Evolutionary conservation across 306 rosid species (phyloP), one percentile per base, ranked within the genome.

Genomic region (Cicer chorassanicum): DNA sequence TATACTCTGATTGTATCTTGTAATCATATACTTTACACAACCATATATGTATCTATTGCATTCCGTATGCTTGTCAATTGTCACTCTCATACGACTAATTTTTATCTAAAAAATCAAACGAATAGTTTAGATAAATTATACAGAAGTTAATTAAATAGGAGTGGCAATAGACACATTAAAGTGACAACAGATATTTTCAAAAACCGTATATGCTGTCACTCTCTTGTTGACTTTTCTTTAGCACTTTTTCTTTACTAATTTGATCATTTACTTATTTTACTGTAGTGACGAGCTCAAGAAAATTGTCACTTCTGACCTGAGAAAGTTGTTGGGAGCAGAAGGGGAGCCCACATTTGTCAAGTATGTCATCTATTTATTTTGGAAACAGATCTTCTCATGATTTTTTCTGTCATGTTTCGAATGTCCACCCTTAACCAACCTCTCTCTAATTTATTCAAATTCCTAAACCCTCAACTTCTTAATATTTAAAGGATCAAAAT

Each of bases 311-410:
- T 84, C 96, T 51, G 98, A 93, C 86, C 87, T 93, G 73, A 84
- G 91, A 74, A 95, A 89, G 72, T 82, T 89, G 68, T 76, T 93
- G 81, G 98, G 97, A 87, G 96, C 86, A 34, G 93, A 91, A 70
- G 98, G 97, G 66, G 91, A 91, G 75, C 97, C 98, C 24, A 69
- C 91, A 24, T 93, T 89, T 64, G 82, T 89, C 72, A 91, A 89
- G 98, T 93, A 89, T 50, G 76, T 16, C n/a, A 72, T 41, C 70
- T 46, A 67, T 53, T 72, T 68, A 14, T 55, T 84, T 34, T 70
- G 36, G 5, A 29, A 29, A 4, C 36, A 0, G 36, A 29, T 29
- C 36, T 29, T 29, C 5, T 29, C 36, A 29, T 29, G 36, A 29
- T 29, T 3, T 29, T 29, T 29, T 29, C 36, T 29, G 36, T 29